These are phyloP conservation scores for Fusarium sp. DNA, from an alignment of 2,329 filamentous ascomycete genomes.

Conservation along the genomic window DNA sequence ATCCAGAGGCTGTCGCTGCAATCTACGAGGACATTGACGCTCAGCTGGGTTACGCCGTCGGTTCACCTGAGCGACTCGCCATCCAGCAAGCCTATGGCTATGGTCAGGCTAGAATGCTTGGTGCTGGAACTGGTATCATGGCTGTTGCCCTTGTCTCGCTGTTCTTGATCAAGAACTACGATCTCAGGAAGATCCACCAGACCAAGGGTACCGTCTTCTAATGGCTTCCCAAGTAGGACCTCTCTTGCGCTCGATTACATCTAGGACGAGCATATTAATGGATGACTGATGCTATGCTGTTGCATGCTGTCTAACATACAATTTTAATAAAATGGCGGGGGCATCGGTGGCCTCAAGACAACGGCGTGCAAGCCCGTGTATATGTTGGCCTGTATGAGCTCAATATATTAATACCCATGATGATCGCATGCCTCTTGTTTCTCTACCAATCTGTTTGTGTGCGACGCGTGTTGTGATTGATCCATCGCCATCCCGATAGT, in stretches of 20 bases:
- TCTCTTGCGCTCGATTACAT: no score
- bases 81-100: conserved; percentile 70
- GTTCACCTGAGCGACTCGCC: conserved; percentile 57
- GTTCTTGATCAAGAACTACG: conserved; percentile 61
- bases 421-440: no score
- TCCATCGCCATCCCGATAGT: no score
- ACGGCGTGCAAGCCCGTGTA: neutral
- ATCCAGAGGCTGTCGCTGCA: conserved; percentile 50
- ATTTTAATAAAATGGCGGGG: conserved; percentile 11
- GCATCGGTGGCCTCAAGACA: neutral
- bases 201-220: conserved; percentile 64
- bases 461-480: no score
- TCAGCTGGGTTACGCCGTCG: conserved; percentile 62
- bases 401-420: neutral
- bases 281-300: neutral
- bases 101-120: conserved; percentile 61
- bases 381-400: neutral
- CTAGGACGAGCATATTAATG: neutral
- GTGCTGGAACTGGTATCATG: conserved; percentile 51
- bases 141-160: conserved; percentile 51
- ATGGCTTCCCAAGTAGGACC: neutral
- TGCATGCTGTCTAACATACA: neutral
- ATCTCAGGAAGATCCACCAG: conserved; percentile 60
- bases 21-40: conserved; percentile 65
- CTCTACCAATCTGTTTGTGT: no score